A percentile compares a stretch with the other conserved stretches of the same genome.
Conservation (phyloP, 805 yeast genomes). For the Monosporozyma unispora region DNA sequence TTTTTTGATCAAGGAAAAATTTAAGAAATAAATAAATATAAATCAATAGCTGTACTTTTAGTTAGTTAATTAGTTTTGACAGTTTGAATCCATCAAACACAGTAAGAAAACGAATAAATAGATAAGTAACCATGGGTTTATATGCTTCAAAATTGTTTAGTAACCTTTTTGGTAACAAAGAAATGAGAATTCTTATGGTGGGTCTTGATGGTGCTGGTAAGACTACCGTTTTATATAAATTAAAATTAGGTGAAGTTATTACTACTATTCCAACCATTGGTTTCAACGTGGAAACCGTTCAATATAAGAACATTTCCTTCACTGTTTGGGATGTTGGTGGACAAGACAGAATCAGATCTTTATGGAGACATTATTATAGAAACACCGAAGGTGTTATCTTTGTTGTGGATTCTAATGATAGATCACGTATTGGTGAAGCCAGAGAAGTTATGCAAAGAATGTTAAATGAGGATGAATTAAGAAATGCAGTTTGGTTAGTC, state of each 20-base stretch:
- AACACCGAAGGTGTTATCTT: slow-evolving; percentile 97
- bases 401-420: slow-evolving; percentile 95
- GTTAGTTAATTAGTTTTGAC: no score
- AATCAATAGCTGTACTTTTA: neutral
- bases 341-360: slow-evolving; percentile 96
- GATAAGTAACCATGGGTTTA: slow-evolving; percentile 65
- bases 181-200: slow-evolving; percentile 96
- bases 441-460: slow-evolving; percentile 97
- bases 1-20: neutral
- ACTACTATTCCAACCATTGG: slow-evolving; percentile 96
- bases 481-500: slow-evolving; percentile 90
- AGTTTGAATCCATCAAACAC: neutral
- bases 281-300: slow-evolving; percentile 95
- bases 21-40: slow-evolving; percentile 1
- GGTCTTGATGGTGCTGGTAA: slow-evolving; percentile 98
- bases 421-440: slow-evolving; percentile 96
- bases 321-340: slow-evolving; percentile 99
- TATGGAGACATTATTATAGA: slow-evolving; percentile 98
- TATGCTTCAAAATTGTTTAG: slow-evolving; percentile 87
- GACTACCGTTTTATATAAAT: slow-evolving; percentile 90
- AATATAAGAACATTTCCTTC: slow-evolving; percentile 92
- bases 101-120: neutral
- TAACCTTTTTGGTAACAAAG: slow-evolving; percentile 95
- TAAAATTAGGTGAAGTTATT: slow-evolving; percentile 91
- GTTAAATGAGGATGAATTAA: slow-evolving; percentile 96